Evolutionary conservation across 441 rosid species (phyloP).

Genomic region (Capsella rubella): DNA sequence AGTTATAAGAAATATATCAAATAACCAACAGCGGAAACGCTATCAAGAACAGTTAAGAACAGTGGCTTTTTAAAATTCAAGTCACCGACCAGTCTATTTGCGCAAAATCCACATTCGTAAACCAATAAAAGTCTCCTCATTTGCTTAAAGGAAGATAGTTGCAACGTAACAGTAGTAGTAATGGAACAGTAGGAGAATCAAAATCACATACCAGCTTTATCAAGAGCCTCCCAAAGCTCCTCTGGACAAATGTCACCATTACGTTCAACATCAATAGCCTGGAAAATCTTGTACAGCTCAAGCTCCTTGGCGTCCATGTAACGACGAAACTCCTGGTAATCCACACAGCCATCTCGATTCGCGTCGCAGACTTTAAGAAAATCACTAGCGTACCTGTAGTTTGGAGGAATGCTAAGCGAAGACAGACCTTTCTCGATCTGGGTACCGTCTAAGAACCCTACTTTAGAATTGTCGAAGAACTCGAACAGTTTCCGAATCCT

Average conservation of each 20-base stretch:
- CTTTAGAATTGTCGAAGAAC: constrained; percentile 70
- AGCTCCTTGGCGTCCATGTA: constrained; percentile 97
- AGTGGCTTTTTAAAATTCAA: constrained; percentile 3
- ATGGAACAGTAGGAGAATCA: constrained; percentile 31
- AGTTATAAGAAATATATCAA: neutral
- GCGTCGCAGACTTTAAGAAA: constrained; percentile 79
- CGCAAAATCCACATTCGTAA: neutral
- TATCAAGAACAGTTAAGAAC: constrained; percentile 3
- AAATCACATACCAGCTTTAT: constrained; percentile 75
- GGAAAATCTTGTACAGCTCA: constrained; percentile 82
- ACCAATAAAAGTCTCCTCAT: constrained; percentile 2
- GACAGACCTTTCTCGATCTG: constrained; percentile 91
- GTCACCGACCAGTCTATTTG: neutral
- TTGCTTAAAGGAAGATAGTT: neutral
- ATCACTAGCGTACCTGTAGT: constrained; percentile 83
- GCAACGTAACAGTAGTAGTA: neutral
- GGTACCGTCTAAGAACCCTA: constrained; percentile 70
- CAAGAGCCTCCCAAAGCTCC: constrained; percentile 87
- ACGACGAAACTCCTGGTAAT: constrained; percentile 80
- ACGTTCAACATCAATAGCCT: constrained; percentile 88
- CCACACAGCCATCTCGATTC: constrained; percentile 83
- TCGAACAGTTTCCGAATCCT: constrained; percentile 70
- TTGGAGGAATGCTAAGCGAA: constrained; percentile 73
- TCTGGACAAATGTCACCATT: constrained; percentile 89
- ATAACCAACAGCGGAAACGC: neutral